Conservation (phyloP, 192 early-diverging fungal species). For the Entomortierella parvispora region DNA sequence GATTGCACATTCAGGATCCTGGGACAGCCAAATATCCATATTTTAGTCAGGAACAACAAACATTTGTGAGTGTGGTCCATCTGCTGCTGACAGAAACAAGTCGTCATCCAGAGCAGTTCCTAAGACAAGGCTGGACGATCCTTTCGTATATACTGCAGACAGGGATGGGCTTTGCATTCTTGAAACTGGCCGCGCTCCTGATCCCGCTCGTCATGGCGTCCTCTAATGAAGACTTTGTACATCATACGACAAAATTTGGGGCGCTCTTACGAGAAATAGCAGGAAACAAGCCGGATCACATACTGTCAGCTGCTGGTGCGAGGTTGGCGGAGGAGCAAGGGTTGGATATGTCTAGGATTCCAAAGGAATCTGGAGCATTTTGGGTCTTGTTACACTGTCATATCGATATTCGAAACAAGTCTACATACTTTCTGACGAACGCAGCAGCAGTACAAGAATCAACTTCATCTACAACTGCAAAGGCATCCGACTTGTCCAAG, state of each 20-base stretch:
- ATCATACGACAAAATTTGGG: slow-evolving; percentile 21
- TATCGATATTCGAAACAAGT: not conserved
- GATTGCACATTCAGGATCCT: slow-evolving; percentile 38
- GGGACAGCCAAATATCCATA: slow-evolving; percentile 33
- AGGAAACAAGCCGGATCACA: slow-evolving; percentile 55
- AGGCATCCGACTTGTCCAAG: not conserved
- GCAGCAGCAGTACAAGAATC: not conserved
- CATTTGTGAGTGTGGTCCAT: slow-evolving; percentile 49
- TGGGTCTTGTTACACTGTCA: slow-evolving; percentile 23
- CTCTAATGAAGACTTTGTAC: slow-evolving; percentile 3
- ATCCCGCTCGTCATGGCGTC: slow-evolving; percentile 45
- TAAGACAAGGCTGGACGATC: slow-evolving; percentile 58
- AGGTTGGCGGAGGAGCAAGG: not conserved
- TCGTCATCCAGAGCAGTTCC: slow-evolving; percentile 50
- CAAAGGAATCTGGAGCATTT: slow-evolving; percentile 8
- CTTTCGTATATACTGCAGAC: slow-evolving; percentile 46
- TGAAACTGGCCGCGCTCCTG: slow-evolving; percentile 33
- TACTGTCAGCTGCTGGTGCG: slow-evolving; percentile 20
- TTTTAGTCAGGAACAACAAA: slow-evolving; percentile 37
- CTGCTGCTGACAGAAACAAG: slow-evolving; percentile 55
- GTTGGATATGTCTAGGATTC: not conserved
- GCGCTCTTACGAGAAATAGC: slow-evolving; percentile 47
- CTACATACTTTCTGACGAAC: no score
- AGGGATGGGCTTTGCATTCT: slow-evolving; percentile 17
- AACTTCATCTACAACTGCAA: no score